Conservation (phyloP, 768 basidiomycete genomes). For the Xerocomellus intermedius region DNA sequence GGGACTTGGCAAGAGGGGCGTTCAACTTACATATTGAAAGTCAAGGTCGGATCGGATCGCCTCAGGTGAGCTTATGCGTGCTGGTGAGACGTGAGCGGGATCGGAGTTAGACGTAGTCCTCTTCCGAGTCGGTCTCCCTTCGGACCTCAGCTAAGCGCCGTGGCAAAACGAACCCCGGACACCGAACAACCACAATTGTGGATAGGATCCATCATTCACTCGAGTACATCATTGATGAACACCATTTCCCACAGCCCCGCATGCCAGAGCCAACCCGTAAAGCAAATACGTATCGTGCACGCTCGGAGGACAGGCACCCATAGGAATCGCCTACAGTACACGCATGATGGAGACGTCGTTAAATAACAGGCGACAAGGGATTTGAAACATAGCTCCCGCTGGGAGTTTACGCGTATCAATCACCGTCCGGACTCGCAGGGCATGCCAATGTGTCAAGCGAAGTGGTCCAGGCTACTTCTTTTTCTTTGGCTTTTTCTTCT, state of each 20-base stretch:
- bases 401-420: slow-evolving; percentile 4
- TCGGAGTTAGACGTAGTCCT: not conserved
- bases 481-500: slow-evolving; percentile 85
- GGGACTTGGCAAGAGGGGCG: slow-evolving; percentile 5
- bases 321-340: not conserved
- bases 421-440: slow-evolving; percentile 13
- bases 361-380: slow-evolving; percentile 4
- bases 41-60: slow-evolving; percentile 4
- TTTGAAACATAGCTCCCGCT: slow-evolving; percentile 1
- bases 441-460: slow-evolving; percentile 4
- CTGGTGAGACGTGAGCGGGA: slow-evolving; percentile 5
- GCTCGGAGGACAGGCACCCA: not conserved
- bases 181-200: not conserved
- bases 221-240: not conserved
- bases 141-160: slow-evolving; percentile 7
- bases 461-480: slow-evolving; percentile 49
- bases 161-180: slow-evolving; percentile 22
- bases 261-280: slow-evolving; percentile 3
- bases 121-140: not conserved
- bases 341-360: slow-evolving; percentile 1
- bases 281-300: not conserved
- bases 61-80: slow-evolving; percentile 25
- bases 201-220: not conserved
- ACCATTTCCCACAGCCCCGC: slow-evolving; percentile 1
- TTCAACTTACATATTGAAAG: slow-evolving; percentile 12